Percentiles rank a stretch among this genome's conserved stretches.
phyloP scores from a whole-genome alignment of 495 filamentous ascomycete species.

The Tuber indicum region DNA sequence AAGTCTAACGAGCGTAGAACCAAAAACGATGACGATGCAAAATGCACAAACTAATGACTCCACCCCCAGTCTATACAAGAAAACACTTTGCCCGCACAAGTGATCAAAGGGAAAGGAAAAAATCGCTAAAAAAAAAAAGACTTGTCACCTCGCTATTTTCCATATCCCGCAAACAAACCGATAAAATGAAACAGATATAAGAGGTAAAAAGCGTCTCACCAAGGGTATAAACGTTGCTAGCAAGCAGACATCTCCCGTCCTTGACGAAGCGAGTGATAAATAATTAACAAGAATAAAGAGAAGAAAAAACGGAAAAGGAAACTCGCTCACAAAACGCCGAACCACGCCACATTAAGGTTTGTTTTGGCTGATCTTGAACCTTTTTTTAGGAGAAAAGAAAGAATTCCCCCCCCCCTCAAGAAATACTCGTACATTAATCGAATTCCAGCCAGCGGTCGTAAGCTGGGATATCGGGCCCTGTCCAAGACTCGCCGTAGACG shows the following conservation, averaged over 20 bases:
- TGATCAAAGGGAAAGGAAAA: not conserved
- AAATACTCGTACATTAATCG: conserved; percentile 19
- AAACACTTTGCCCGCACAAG: not conserved
- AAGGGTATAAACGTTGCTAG: not conserved
- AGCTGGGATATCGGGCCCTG: conserved; percentile 42
- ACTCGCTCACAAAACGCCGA: not conserved
- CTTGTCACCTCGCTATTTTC: not conserved
- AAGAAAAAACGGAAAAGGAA: not conserved
- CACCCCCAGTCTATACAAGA: not conserved
- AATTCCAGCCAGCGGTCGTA: conserved; percentile 41
- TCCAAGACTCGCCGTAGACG: conserved; percentile 52
- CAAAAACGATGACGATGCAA: not conserved
- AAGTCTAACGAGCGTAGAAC: conserved; percentile 3
- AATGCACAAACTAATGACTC: not conserved
- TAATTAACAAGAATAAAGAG: not conserved
- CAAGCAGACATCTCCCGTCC: not conserved
- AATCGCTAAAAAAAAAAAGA: not conserved
- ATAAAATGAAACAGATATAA: not conserved
- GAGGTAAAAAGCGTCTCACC: not conserved
- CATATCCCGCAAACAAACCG: not conserved
- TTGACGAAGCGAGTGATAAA: not conserved
- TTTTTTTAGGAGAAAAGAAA: not conserved
- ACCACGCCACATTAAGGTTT: not conserved
- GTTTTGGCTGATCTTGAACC: not conserved
- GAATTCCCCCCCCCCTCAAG: not conserved